Conservation (phyloP, 106 monocot species). For the Posidonia australis region DNA sequence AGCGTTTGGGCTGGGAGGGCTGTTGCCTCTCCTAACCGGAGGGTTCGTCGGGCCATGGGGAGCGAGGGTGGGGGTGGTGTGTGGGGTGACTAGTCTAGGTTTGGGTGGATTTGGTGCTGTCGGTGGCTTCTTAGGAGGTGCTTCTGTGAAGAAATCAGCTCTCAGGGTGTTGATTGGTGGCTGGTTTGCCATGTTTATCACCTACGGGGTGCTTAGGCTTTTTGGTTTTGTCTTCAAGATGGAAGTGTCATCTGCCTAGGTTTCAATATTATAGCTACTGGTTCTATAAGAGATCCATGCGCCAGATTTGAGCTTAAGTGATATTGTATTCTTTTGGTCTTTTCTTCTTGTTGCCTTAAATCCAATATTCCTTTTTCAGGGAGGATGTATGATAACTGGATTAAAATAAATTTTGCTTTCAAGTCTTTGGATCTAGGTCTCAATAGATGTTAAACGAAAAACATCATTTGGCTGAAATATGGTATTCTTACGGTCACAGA, state of each 20-base stretch:
- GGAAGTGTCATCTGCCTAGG: conserved; percentile 13
- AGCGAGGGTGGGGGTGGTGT: conserved; percentile 29
- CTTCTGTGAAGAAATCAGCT: conserved; percentile 9
- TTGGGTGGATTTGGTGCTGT: conserved; percentile 37
- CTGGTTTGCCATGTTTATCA: conserved; percentile 46
- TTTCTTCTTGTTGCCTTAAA: no score
- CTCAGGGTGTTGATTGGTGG: conserved; percentile 45
- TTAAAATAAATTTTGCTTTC: no score
- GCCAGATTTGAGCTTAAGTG: no score
- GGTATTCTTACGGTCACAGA: no score
- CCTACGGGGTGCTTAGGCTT: conserved; percentile 35
- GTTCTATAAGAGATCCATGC: no score
- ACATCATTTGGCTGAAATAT: no score
- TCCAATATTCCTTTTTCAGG: no score
- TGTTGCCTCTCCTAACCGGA: conserved; percentile 39
- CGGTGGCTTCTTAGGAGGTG: conserved; percentile 40
- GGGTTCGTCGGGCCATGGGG: conserved; percentile 33
- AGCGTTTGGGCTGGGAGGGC: conserved; percentile 38
- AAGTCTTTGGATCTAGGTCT: no score
- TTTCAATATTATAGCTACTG: no score
- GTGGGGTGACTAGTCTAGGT: conserved; percentile 26
- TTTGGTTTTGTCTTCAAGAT: conserved; percentile 28
- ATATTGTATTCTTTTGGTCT: no score
- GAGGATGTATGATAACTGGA: no score
- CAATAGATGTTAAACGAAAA: no score